Evolutionary conservation across 306 rosid species (phyloP).

Genomic region (Urtica urens): DNA sequence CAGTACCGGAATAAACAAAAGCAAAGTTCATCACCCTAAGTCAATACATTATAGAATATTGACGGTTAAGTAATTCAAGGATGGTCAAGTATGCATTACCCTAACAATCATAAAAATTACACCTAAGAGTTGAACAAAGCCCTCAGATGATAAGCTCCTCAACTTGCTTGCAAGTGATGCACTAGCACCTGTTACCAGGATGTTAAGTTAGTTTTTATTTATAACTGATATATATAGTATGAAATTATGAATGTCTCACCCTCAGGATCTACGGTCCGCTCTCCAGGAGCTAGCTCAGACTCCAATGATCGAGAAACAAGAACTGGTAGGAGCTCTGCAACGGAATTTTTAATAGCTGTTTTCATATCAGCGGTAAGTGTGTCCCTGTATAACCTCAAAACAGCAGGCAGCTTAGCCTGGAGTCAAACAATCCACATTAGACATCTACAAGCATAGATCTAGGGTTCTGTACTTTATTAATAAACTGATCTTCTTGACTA

Average conservation of each 20-base stretch:
- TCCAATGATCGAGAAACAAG: constrained; percentile 66
- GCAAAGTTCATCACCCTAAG: neutral
- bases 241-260: constrained; percentile 45
- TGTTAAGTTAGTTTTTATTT: constrained; percentile 14
- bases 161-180: constrained; percentile 98
- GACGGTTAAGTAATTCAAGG: neutral
- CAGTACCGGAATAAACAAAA: neutral
- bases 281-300: constrained; percentile 68
- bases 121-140: constrained; percentile 92
- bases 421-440: constrained; percentile 16
- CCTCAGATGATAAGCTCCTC: constrained; percentile 80
- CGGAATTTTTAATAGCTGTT: constrained; percentile 83
- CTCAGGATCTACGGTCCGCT: constrained; percentile 64
- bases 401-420: constrained; percentile 95
- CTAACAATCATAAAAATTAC: constrained; percentile 79
- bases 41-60: neutral
- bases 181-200: constrained; percentile 67
- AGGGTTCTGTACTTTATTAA: neutral
- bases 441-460: neutral
- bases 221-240: constrained; percentile 1
- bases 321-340: constrained; percentile 87
- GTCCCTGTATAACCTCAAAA: constrained; percentile 87
- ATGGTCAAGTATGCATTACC: constrained; percentile 70
- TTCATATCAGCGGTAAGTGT: constrained; percentile 94
- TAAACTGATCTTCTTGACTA: too few relatives aligned